Percentiles rank a stretch among this genome's conserved stretches.
phyloP scores from a whole-genome alignment of 73 alveolate genomes.

The Tetrahymena elliotti region DNA sequence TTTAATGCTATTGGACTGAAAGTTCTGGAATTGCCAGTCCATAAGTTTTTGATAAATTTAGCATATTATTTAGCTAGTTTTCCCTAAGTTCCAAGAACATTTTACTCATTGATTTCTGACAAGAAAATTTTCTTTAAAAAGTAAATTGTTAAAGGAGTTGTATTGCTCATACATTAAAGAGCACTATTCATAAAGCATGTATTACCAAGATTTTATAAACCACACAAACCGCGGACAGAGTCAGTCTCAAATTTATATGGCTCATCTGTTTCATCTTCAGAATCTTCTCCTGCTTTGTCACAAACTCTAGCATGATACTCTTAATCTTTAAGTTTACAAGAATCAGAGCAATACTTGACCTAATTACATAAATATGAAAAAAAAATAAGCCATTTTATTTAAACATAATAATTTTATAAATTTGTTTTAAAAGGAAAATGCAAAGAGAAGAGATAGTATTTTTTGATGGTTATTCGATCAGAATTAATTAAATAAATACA shows the following conservation, averaged over 20 bases:
- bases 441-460: no score
- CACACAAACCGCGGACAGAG: constrained; percentile 70
- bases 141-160: constrained; percentile 76
- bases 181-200: constrained; percentile 99
- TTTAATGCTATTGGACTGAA: constrained; percentile 24
- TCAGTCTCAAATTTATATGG: not conserved
- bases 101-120: constrained; percentile 75
- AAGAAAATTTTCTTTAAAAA: constrained; percentile 55
- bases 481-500: not conserved
- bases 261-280: constrained; percentile 28
- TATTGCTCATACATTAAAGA: constrained; percentile 78
- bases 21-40: constrained; percentile 18
- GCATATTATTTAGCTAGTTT: constrained; percentile 17
- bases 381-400: no score
- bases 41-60: constrained; percentile 15
- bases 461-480: no score
- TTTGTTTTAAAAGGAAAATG: no score
- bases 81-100: constrained; percentile 92
- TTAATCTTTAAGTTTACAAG: not conserved
- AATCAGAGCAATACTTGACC: not conserved
- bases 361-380: not conserved
- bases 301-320: not conserved
- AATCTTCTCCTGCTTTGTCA: constrained; percentile 19
- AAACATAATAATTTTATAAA: no score
- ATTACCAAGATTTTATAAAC: constrained; percentile 92